These are phyloP conservation scores for Alisma plantagoaquatica DNA, from an alignment of 106 monocot species.

Conservation along the genomic window DNA sequence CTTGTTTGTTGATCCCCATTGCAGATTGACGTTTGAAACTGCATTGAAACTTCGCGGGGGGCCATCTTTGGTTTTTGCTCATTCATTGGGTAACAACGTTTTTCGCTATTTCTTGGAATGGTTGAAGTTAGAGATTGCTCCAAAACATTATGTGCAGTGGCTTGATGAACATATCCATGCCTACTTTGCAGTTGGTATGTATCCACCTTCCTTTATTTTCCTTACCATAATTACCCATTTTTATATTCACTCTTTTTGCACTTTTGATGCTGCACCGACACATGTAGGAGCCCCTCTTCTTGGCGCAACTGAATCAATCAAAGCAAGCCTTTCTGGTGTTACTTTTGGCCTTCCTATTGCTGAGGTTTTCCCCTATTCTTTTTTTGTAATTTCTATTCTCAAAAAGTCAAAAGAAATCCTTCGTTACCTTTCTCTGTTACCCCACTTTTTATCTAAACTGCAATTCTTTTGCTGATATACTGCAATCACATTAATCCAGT, in stretches of 20 bases:
- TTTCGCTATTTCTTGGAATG: conserved; percentile 98
- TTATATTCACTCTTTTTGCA: too few relatives aligned
- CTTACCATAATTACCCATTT: too few relatives aligned
- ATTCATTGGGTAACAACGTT: conserved; percentile 97
- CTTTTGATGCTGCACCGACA: too few relatives aligned
- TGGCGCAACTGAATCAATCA: conserved; percentile 74
- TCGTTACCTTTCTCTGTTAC: too few relatives aligned
- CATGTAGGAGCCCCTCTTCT: conserved; percentile 84
- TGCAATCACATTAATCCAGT: too few relatives aligned
- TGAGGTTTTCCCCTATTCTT: conserved; percentile 46
- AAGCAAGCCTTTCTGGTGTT: conserved; percentile 62
- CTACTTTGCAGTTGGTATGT: conserved; percentile 95
- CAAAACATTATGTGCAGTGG: conserved; percentile 89
- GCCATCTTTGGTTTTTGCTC: conserved; percentile 90
- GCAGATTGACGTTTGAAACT: conserved; percentile 90
- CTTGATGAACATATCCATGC: conserved; percentile 98
- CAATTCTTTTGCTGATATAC: conserved; percentile 1
- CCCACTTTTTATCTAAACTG: conserved; percentile 1
- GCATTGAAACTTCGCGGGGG: conserved; percentile 87
- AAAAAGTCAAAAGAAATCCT: too few relatives aligned
- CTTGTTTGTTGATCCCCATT: too few relatives aligned
- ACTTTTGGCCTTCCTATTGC: conserved; percentile 97
- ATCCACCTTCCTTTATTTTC: conserved; percentile 1
- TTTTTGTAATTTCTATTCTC: conserved; percentile 4
- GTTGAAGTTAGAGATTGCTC: conserved; percentile 95